Percentiles rank a stretch among this genome's conserved stretches.
phyloP scores from a whole-genome alignment of 2,329 filamentous ascomycete species.

The Venturiaceae sp. region DNA sequence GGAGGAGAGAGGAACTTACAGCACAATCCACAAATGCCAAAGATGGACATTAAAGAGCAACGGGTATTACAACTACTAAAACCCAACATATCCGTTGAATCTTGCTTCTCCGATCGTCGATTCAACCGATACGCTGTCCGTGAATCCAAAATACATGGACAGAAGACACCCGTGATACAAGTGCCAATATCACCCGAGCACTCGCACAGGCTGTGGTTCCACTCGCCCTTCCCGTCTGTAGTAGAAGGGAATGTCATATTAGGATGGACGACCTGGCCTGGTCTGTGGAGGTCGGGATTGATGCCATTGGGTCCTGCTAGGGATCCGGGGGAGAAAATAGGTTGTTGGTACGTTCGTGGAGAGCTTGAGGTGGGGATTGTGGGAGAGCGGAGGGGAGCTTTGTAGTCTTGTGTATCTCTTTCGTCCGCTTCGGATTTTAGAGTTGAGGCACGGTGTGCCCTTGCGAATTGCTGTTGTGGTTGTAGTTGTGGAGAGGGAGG shows the following conservation, averaged over 20 bases:
- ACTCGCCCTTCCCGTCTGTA: constrained; percentile 13
- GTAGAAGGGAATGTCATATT: constrained; percentile 23
- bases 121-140: constrained; percentile 33
- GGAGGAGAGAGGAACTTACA: constrained; percentile 12
- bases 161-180: constrained; percentile 28
- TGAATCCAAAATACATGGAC: constrained; percentile 34
- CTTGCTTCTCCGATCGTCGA: constrained; percentile 24
- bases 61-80: constrained; percentile 26
- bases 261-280: constrained; percentile 30
- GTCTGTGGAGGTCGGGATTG: constrained; percentile 23
- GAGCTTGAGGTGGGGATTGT: not conserved
- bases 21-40: constrained; percentile 23
- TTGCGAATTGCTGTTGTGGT: not conserved
- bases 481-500: not conserved
- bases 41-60: constrained; percentile 27
- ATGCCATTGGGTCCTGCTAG: constrained; percentile 28
- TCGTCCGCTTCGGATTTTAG: not conserved
- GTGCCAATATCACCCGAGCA: constrained; percentile 25
- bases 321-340: constrained; percentile 26
- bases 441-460: not conserved
- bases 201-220: constrained; percentile 23
- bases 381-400: not conserved
- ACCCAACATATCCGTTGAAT: constrained; percentile 29
- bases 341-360: constrained; percentile 8
- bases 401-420: not conserved